Conservation (phyloP, 768 basidiomycete species). For the Mycena vulgaris region DNA sequence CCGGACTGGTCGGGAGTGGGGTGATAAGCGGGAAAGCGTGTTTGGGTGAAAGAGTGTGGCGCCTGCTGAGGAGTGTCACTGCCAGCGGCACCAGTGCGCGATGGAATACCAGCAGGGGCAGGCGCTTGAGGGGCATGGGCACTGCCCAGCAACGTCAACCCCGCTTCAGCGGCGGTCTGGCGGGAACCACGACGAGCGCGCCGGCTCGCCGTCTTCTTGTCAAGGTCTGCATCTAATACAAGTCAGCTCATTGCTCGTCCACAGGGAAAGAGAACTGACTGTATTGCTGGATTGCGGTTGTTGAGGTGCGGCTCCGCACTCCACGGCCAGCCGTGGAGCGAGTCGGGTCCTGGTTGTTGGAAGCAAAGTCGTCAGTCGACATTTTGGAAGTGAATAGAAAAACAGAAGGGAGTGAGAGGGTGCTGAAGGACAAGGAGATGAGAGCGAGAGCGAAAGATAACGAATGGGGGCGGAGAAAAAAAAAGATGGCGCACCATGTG, state of each 20-base stretch:
- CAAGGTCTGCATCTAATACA: background rate
- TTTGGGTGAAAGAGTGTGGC: background rate
- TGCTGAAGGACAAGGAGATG: no score
- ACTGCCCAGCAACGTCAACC: background rate
- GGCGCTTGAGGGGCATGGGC: background rate
- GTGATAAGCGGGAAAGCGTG: background rate
- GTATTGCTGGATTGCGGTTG: background rate
- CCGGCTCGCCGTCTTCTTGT: background rate
- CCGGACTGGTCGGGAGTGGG: background rate
- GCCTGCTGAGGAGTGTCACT: background rate
- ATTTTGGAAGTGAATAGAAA: background rate
- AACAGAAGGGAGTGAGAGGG: background rate
- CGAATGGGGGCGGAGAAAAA: constrained; percentile 31
- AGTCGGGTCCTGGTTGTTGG: constrained; percentile 7
- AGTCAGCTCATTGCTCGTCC: background rate
- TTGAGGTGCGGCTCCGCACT: background rate
- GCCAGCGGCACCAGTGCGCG: background rate
- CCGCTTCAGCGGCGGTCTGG: background rate
- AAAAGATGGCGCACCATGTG: constrained; percentile 8
- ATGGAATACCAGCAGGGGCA: no score
- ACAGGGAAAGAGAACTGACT: background rate
- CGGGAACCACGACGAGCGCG: background rate
- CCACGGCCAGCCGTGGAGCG: constrained; percentile 1
- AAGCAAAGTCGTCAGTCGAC: constrained; percentile 10
- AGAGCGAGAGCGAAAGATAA: background rate